A percentile compares a stretch with the other conserved stretches of the same genome.
These are phyloP conservation scores for Leccinum fallax DNA, from an alignment of 1,284 basidiomycete species.

Conservation along the genomic window DNA sequence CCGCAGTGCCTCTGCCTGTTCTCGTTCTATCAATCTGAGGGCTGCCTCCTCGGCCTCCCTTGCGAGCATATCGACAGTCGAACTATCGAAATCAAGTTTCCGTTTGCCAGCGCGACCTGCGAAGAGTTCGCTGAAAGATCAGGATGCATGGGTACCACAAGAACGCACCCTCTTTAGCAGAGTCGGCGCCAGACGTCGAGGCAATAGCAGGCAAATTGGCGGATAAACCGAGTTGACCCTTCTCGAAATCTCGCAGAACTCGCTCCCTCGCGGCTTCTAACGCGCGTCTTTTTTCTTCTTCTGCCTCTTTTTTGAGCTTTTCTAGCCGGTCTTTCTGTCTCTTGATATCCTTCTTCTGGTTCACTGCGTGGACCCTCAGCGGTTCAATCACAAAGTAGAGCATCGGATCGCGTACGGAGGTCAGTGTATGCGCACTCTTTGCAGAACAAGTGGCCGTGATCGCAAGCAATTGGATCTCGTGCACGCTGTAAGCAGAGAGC, in stretches of 20 bases:
- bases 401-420: constrained; percentile 52
- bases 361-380: constrained; percentile 48
- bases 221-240: constrained; percentile 70
- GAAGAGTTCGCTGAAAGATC: not conserved
- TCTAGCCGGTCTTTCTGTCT: constrained; percentile 78
- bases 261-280: constrained; percentile 78
- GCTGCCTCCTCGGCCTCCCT: constrained; percentile 86
- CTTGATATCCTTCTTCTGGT: constrained; percentile 91
- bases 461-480: constrained; percentile 78
- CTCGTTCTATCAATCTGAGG: constrained; percentile 75
- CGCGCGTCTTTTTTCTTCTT: constrained; percentile 67
- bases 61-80: constrained; percentile 69
- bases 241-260: constrained; percentile 86
- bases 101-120: constrained; percentile 65
- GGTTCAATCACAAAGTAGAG: not conserved
- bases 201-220: constrained; percentile 36
- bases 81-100: constrained; percentile 77
- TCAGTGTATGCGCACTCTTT: constrained; percentile 85
- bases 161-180: constrained; percentile 39
- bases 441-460: constrained; percentile 88
- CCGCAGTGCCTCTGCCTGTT: constrained; percentile 82
- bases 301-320: constrained; percentile 71
- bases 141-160: not conserved
- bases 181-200: constrained; percentile 40
- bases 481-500: constrained; percentile 82